Evolutionary conservation across 2,329 filamentous ascomycete genomes (phyloP), one percentile per base, ranked within the genome.

Genomic region (Trichoderma simmonsii): DNA sequence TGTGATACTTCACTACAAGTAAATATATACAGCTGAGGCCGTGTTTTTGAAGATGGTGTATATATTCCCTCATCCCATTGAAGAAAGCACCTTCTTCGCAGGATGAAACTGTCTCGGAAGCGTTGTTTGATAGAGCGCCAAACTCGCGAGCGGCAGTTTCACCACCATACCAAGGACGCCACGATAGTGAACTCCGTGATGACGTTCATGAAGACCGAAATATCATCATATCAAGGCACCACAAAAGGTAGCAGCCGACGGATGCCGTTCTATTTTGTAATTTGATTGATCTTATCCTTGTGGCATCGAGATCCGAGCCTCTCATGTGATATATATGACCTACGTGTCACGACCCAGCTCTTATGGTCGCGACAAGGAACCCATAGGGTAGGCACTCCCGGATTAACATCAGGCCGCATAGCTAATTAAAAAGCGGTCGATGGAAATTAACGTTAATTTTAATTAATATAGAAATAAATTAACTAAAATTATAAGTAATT

Each of bases 11-110:
- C 11, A 36, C 2, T 21, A 21, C 2, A 12, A 4, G 26, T 48
- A 9, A 6, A 1, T 18, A 30, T 30, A 43, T 21, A 51, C 9
- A 12, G 4, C 2, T 24, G n/a, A n/a, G 9, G 0, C 9, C 24
- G n/a, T 51, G 3, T 51, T 51, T 24, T 11, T 51, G 1, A 21
- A 24, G 48, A 21, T 2, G 4, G 4, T 12, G 5, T 21, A 51
- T 51, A 51, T 14, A 21, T 3, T 3, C 9, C n/a, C n/a, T n/a
- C 9, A 14, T 51, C 9, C n/a, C 4, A 51, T 51, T 51, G n/a
- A n/a, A 51, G n/a, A 14, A 51, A 6, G 4, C 5, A 12, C 2
- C 5, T 24, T 21, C 9, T 51, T 21, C 0, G 5, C 0, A 21
- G n/a, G 48, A 24, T 51, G 9, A 51, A 32, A 32, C 2, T 59